These are phyloP conservation scores for Syzygium malaccense DNA, from an alignment of 441 rosid genomes.

Conservation along the genomic window DNA sequence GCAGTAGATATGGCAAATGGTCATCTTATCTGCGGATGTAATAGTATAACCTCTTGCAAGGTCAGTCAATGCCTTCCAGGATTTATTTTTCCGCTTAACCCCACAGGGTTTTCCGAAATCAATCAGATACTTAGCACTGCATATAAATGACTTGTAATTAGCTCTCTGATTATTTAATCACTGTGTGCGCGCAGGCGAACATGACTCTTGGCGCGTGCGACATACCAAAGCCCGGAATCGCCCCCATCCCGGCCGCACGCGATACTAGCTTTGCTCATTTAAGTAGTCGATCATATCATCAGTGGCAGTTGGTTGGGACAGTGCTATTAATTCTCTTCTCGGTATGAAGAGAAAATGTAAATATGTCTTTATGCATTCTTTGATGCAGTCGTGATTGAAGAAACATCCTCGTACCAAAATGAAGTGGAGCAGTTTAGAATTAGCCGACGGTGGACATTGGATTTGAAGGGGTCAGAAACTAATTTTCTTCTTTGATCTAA, in stretches of 20 bases:
- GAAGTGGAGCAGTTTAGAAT: neutral
- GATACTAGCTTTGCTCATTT: constrained; percentile 24
- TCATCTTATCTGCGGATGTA: constrained; percentile 49
- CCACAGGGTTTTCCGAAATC: neutral
- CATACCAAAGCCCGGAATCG: constrained; percentile 15
- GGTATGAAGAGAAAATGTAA: neutral
- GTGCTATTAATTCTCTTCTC: constrained; percentile 6
- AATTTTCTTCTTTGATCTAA: neutral
- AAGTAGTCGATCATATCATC: constrained; percentile 2
- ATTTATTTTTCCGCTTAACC: neutral
- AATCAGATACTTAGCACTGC: neutral
- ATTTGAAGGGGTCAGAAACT: neutral
- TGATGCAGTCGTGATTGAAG: neutral
- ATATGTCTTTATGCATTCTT: neutral
- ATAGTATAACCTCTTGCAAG: constrained; percentile 36
- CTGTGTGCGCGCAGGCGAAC: constrained; percentile 25
- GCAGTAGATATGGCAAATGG: constrained; percentile 43
- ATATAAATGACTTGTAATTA: neutral
- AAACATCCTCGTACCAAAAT: neutral
- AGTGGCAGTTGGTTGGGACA: constrained; percentile 7
- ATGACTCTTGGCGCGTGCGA: constrained; percentile 38
- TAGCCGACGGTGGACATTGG: neutral
- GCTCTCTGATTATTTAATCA: neutral
- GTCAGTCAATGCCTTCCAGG: constrained; percentile 3
- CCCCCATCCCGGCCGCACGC: constrained; percentile 7